Percentiles rank a stretch among this genome's conserved stretches.
Evolutionary conservation across 148 eudicot genomes (phyloP).

Genomic region (Fagopyrum homotropicum): DNA sequence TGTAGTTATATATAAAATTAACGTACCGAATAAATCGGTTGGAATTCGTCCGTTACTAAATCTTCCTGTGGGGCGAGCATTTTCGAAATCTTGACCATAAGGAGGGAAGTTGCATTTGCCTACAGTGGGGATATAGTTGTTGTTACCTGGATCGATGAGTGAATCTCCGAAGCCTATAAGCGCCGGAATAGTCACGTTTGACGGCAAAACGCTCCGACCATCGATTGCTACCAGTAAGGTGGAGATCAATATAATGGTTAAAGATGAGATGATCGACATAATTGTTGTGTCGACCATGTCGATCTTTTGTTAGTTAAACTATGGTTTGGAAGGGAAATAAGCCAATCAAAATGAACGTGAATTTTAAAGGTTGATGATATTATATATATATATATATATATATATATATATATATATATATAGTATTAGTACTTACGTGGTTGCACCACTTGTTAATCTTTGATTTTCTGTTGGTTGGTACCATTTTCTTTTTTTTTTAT

Average conservation of each 20-base stretch:
- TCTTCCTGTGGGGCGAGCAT: constrained; percentile 22
- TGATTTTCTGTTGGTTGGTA: too few relatives aligned
- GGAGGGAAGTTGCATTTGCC: constrained; percentile 26
- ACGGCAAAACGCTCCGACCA: not conserved
- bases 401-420: too few relatives aligned
- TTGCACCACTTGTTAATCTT: too few relatives aligned
- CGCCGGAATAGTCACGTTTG: constrained; percentile 16
- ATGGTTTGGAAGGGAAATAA: not conserved
- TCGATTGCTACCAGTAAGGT: not conserved
- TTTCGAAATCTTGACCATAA: constrained; percentile 24
- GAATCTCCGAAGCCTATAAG: constrained; percentile 29
- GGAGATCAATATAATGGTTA: not conserved
- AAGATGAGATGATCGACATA: not conserved
- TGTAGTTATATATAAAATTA: too few relatives aligned
- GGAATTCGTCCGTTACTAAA: constrained; percentile 24
- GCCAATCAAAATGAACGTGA: not conserved
- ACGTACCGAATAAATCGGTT: constrained; percentile 25
- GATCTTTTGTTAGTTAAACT: not conserved
- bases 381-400: too few relatives aligned
- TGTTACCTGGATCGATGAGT: constrained; percentile 27
- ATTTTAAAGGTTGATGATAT: too few relatives aligned
- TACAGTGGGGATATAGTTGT: constrained; percentile 19
- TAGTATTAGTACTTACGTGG: too few relatives aligned
- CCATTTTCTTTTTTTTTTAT: too few relatives aligned
- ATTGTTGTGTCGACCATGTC: not conserved